phyloP scores from a whole-genome alignment of 2,329 filamentous ascomycete species.

The Diaporthe sp. region DNA sequence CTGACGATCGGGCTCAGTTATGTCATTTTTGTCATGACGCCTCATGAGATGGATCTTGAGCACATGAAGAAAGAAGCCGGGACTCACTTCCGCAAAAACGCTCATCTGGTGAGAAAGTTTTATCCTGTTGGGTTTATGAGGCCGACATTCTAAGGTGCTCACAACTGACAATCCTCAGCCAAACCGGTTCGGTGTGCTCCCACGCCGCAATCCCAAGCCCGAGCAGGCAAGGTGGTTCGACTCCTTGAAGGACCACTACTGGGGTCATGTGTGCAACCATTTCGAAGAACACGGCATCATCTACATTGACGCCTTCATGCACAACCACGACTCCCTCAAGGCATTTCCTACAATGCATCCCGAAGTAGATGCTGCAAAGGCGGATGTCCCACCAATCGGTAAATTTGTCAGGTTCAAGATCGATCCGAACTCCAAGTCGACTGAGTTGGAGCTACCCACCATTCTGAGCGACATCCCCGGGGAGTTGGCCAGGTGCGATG shows the following conservation, averaged over 20 bases:
- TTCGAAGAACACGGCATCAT: conserved; percentile 4
- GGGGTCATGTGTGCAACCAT: conserved; percentile 2
- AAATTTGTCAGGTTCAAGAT: conserved; percentile 20
- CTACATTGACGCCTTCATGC: not conserved
- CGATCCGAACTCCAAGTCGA: not conserved
- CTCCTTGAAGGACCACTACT: not conserved
- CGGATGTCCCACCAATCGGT: not conserved
- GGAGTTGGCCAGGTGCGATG: not conserved
- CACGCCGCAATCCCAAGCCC: not conserved
- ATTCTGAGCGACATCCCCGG: not conserved
- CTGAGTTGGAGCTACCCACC: not conserved
- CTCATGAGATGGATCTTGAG: not conserved
- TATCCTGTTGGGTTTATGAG: not conserved
- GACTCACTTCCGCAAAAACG: conserved; percentile 8
- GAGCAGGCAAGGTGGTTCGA: conserved; percentile 19
- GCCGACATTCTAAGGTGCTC: not conserved
- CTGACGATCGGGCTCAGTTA: not conserved
- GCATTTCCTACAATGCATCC: conserved; percentile 1
- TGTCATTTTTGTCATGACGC: not conserved
- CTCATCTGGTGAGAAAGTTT: not conserved
- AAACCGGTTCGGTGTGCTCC: not conserved
- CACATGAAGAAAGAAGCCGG: conserved; percentile 5
- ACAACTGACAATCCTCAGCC: not conserved
- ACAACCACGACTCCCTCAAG: not conserved
- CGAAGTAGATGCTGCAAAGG: conserved; percentile 3